Evolutionary conservation across 139 green algal species (phyloP).

Genomic region (Zygnema circumcarinatum): DNA sequence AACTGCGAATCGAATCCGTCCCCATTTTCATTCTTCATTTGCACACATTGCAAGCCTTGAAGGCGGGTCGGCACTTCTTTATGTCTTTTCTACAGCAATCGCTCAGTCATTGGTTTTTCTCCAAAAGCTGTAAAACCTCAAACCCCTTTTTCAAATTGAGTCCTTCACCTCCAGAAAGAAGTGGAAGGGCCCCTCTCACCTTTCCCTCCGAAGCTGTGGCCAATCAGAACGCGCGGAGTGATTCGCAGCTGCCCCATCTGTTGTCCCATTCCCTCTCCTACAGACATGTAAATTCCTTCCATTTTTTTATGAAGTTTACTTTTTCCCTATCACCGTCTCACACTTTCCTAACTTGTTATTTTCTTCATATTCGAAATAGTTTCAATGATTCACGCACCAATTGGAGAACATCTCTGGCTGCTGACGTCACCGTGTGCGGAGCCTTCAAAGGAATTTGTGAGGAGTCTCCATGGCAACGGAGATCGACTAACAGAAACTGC

Average conservation of each 20-base stretch:
- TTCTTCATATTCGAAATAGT: neutral
- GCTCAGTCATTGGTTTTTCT: no score
- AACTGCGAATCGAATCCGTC: slow-evolving; percentile 66
- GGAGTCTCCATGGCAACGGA: slow-evolving; percentile 90
- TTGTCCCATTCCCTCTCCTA: no score
- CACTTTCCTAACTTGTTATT: neutral
- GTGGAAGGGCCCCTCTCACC: no score
- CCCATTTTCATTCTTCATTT: no score
- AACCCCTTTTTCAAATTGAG: no score
- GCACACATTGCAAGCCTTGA: no score
- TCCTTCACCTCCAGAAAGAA: no score
- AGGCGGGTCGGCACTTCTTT: neutral
- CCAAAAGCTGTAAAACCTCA: no score
- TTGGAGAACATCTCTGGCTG: slow-evolving; percentile 71
- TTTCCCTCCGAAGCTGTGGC: slow-evolving; percentile 93
- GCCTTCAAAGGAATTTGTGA: slow-evolving; percentile 51
- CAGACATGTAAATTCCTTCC: no score
- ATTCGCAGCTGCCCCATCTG: slow-evolving; percentile 72
- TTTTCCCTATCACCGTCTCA: neutral
- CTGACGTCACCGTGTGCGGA: slow-evolving; percentile 22
- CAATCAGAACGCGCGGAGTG: slow-evolving; percentile 87
- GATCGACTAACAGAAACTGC: slow-evolving; percentile 92
- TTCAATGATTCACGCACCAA: slow-evolving; percentile 62
- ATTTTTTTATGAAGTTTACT: neutral
- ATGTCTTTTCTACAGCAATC: neutral